These are phyloP conservation scores for Ilyonectria mors-panacis DNA, from an alignment of 2,329 filamentous ascomycete genomes.

Conservation along the genomic window DNA sequence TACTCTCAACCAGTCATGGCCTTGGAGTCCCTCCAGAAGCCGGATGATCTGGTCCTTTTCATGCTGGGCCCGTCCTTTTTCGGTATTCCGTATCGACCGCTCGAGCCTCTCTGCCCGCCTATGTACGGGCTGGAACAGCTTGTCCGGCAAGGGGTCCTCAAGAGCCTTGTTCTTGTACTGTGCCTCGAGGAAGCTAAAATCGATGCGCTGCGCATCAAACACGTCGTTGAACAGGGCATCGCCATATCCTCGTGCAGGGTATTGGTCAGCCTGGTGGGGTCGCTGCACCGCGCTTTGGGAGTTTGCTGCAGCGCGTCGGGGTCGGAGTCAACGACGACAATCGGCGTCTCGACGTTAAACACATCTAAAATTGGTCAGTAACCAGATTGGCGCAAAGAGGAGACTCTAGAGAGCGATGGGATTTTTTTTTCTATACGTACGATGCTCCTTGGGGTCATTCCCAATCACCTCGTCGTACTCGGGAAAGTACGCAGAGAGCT, in stretches of 20 bases:
- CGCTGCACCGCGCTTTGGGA: slow-evolving; percentile 49
- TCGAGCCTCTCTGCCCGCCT: slow-evolving; percentile 73
- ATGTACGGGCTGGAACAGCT: slow-evolving; percentile 68
- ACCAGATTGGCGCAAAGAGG: slow-evolving; percentile 3
- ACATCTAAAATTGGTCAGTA: slow-evolving; percentile 69
- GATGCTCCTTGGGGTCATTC: slow-evolving; percentile 83
- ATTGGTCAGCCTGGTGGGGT: slow-evolving; percentile 48
- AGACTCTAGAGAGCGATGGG: slow-evolving; percentile 35
- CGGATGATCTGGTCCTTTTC: slow-evolving; percentile 76
- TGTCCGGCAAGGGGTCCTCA: slow-evolving; percentile 71
- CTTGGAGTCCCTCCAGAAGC: slow-evolving; percentile 84
- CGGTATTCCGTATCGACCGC: slow-evolving; percentile 74
- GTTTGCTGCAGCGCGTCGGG: slow-evolving; percentile 47
- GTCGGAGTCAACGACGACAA: slow-evolving; percentile 76
- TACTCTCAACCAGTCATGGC: slow-evolving; percentile 92
- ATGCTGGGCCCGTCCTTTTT: slow-evolving; percentile 76
- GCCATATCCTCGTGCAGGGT: slow-evolving; percentile 66
- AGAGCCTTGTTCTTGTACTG: slow-evolving; percentile 60
- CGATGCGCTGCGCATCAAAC: slow-evolving; percentile 69
- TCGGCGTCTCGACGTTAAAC: slow-evolving; percentile 79
- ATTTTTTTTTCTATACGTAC: slow-evolving; percentile 65
- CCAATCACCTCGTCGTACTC: slow-evolving; percentile 96
- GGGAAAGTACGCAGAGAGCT: slow-evolving; percentile 90
- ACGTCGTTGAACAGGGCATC: slow-evolving; percentile 71
- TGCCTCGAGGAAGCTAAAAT: slow-evolving; percentile 68